Percentiles rank a stretch among this genome's conserved stretches.
Evolutionary conservation across 345 rosid species (phyloP).

Genomic region (Cochlearia excelsa): DNA sequence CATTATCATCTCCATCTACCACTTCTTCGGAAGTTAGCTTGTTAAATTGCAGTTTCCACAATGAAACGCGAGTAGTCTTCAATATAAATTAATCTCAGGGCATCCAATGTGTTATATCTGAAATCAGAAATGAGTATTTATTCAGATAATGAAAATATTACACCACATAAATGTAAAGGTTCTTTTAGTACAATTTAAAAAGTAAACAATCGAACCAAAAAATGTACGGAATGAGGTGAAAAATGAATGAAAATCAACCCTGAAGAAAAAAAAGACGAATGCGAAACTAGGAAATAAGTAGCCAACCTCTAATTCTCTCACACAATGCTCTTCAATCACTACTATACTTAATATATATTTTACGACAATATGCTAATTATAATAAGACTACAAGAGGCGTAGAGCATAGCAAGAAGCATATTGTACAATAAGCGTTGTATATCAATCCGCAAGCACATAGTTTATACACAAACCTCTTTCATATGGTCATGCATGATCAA

Average conservation of each 20-base stretch:
- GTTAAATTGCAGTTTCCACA: constrained; percentile 88
- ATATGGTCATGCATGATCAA: constrained; percentile 70
- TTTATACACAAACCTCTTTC: constrained; percentile 60
- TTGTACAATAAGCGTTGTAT: not conserved
- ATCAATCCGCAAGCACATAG: constrained; percentile 6
- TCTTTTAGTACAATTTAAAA: constrained; percentile 10
- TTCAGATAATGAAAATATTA: constrained; percentile 17
- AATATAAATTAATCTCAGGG: constrained; percentile 55
- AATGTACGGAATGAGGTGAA: not conserved
- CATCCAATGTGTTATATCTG: constrained; percentile 90
- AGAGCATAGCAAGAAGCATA: not conserved
- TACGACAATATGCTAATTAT: not conserved
- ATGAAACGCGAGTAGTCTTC: constrained; percentile 69
- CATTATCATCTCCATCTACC: constrained; percentile 91
- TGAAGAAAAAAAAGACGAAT: not conserved
- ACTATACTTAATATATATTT: not conserved
- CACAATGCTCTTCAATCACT: not conserved
- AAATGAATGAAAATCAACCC: not conserved
- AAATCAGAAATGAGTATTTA: constrained; percentile 16
- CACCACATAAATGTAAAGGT: not conserved
- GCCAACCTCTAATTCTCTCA: constrained; percentile 4
- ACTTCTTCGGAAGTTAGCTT: constrained; percentile 77
- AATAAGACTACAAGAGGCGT: not conserved
- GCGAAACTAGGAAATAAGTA: constrained; percentile 1
- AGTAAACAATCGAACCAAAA: constrained; percentile 11